These are phyloP conservation scores for Laburnicola sp. DNA, from an alignment of 2,329 filamentous ascomycete species.

Conservation along the genomic window DNA sequence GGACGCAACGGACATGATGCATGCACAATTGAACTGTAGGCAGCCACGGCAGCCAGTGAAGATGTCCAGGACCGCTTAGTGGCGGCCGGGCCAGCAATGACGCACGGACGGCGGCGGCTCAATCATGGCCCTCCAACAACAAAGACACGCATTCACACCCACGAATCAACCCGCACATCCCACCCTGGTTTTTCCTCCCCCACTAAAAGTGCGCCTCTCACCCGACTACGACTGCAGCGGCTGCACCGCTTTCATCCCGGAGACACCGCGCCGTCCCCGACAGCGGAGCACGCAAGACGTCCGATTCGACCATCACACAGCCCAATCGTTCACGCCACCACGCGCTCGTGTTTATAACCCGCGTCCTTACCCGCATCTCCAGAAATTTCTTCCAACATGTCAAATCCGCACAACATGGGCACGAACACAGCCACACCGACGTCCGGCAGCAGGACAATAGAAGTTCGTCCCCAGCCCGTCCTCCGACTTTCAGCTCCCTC, in stretches of 20 bases:
- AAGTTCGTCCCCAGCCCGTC: slow-evolving; percentile 34
- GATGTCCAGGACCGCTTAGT: background rate
- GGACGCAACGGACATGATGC: background rate
- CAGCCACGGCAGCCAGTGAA: too few relatives aligned
- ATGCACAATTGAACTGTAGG: background rate
- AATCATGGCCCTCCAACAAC: slow-evolving; percentile 44
- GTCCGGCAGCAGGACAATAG: slow-evolving; percentile 29
- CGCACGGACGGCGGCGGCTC: slow-evolving; percentile 24
- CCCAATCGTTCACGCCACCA: background rate
- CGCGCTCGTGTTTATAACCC: background rate
- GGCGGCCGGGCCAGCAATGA: slow-evolving; percentile 21
- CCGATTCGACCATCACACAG: slow-evolving; percentile 1
- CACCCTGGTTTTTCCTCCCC: slow-evolving; percentile 20
- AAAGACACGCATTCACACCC: slow-evolving; percentile 41
- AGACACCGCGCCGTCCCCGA: slow-evolving; percentile 1
- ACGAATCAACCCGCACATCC: slow-evolving; percentile 20
- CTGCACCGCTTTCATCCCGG: slow-evolving; percentile 4
- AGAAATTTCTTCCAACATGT: slow-evolving; percentile 78
- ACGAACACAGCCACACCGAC: slow-evolving; percentile 25
- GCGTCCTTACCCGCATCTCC: background rate
- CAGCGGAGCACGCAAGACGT: slow-evolving; percentile 10
- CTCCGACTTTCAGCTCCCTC: slow-evolving; percentile 41
- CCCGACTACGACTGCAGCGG: slow-evolving; percentile 16
- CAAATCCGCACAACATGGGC: slow-evolving; percentile 30
- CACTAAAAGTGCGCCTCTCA: slow-evolving; percentile 11